A percentile compares a stretch with the other conserved stretches of the same genome.
Evolutionary conservation across 352 stramenopile genomes (phyloP).

Genomic region (Pythium aquatile): DNA sequence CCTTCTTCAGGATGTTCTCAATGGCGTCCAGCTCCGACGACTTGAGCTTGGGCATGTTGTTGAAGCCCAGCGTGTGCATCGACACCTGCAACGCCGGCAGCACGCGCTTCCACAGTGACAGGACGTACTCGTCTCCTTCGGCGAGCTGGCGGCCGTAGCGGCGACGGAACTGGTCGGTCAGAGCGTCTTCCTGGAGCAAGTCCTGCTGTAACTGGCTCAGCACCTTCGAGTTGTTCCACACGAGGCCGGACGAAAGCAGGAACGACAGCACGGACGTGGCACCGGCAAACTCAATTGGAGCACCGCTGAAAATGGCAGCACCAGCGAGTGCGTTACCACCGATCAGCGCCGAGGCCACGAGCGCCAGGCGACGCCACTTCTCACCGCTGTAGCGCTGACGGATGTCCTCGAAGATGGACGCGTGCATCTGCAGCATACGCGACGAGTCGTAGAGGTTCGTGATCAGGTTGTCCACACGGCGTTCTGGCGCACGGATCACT

Average conservation of each 20-base stretch:
- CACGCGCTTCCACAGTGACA: constrained; percentile 93
- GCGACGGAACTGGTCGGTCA: constrained; percentile 91
- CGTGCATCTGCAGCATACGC: constrained; percentile 95
- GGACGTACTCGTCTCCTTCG: constrained; percentile 97
- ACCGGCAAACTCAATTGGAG: constrained; percentile 81
- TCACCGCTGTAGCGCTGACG: constrained; percentile 72
- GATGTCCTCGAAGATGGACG: constrained; percentile 83
- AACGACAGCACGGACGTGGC: constrained; percentile 78
- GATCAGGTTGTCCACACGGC: constrained; percentile 99
- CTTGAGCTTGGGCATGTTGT: constrained; percentile 86
- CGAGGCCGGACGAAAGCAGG: constrained; percentile 77
- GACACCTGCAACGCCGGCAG: constrained; percentile 80
- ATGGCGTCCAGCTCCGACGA: constrained; percentile 78
- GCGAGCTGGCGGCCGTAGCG: constrained; percentile 94
- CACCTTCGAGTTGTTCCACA: constrained; percentile 89
- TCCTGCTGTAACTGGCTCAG: constrained; percentile 86
- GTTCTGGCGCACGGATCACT: constrained; percentile 96
- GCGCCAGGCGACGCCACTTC: constrained; percentile 74
- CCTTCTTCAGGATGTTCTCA: constrained; percentile 86
- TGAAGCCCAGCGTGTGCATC: constrained; percentile 83
- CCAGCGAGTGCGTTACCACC: constrained; percentile 75
- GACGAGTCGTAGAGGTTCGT: constrained; percentile 95
- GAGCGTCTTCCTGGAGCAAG: constrained; percentile 80
- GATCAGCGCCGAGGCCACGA: constrained; percentile 60
- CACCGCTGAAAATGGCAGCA: constrained; percentile 72